Evolutionary conservation across 495 filamentous ascomycete species (phyloP), one percentile per base, ranked within the genome.

Genomic region (Bryoglossum gracile): DNA sequence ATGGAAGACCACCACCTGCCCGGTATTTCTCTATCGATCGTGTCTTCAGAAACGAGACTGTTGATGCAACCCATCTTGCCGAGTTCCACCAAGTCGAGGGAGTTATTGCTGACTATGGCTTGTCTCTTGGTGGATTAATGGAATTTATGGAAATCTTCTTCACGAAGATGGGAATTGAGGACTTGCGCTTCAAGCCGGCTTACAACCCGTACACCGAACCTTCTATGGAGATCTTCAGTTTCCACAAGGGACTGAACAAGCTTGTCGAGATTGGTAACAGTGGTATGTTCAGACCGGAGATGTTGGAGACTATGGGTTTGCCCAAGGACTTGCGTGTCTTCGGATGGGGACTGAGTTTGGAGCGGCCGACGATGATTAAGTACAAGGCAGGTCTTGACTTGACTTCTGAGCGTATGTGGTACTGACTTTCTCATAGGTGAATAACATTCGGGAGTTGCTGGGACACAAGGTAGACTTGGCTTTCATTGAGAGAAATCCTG

Each of bases 51-150:
- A 90, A 92, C 65, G 92, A 98, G 69, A 86, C 87, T 4, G 90
- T 98, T 51, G 92, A 97, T 62, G 89, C 89, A 16, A 96, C 92
- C 8, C 92, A 98, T 72, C 70, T 98, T 54, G 89, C 89, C 11
- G 91, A 98, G 70, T 98, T 98, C 79, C 92, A 97, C 70, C 92
- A 98, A 64, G 83, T 96, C 37, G 92, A 98, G 68, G 92, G 92
- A 62, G 90, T 98, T 49, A 96, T 97, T 72, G 92, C 92, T 10
- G 92, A 98, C 65, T 95, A 90, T 59, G 82, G 81, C 17, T 70
- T 98, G 35, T 89, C 89, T 6, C 75, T 98, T 10, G 92, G 91
- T 53, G 91, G 89, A 22, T 71, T 96, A 55, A 95, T 96, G 71
- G 86, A 87, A 52, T 97, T 98, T 73, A 94, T 98, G 81, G 81